Evolutionary conservation across 2,329 filamentous ascomycete species (phyloP).

Genomic region (Sporothrix pseudoabietina): DNA sequence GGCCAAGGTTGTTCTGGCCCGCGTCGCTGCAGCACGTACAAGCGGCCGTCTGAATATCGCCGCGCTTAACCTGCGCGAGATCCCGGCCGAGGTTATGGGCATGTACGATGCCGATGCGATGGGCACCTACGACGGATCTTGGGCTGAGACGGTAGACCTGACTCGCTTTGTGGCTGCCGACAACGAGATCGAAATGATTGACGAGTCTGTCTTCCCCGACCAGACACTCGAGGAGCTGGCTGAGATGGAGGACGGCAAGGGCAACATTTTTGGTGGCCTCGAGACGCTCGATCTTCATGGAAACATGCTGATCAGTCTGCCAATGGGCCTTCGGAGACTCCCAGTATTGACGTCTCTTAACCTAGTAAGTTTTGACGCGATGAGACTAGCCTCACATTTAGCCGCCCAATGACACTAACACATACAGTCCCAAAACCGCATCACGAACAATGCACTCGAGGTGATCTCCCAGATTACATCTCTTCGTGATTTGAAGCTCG

Average conservation of each 20-base stretch:
- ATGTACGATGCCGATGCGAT: slow-evolving; percentile 84
- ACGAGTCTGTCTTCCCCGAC: slow-evolving; percentile 79
- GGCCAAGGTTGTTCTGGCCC: slow-evolving; percentile 70
- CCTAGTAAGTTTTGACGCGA: slow-evolving; percentile 56
- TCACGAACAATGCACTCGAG: slow-evolving; percentile 71
- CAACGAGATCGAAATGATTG: slow-evolving; percentile 78
- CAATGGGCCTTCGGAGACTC: slow-evolving; percentile 73
- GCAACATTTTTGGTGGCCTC: slow-evolving; percentile 78
- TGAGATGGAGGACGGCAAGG: slow-evolving; percentile 66
- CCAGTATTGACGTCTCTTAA: slow-evolving; percentile 78
- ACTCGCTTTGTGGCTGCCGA: slow-evolving; percentile 83
- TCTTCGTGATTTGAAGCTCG: slow-evolving; percentile 78
- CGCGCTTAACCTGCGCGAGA: slow-evolving; percentile 74
- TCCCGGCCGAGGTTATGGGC: slow-evolving; percentile 79
- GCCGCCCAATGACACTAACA: not conserved
- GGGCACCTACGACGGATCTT: slow-evolving; percentile 65
- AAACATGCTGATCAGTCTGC: slow-evolving; percentile 72
- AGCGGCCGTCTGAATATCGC: slow-evolving; percentile 87
- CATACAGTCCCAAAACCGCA: slow-evolving; percentile 74
- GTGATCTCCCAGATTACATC: slow-evolving; percentile 71
- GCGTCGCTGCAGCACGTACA: slow-evolving; percentile 70
- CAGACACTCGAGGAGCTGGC: slow-evolving; percentile 57
- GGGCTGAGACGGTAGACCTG: slow-evolving; percentile 91
- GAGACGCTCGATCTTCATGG: slow-evolving; percentile 85
- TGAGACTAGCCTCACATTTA: not conserved